Evolutionary conservation across 257 asterid genomes (phyloP).

Genomic region (Ilex asprella): DNA sequence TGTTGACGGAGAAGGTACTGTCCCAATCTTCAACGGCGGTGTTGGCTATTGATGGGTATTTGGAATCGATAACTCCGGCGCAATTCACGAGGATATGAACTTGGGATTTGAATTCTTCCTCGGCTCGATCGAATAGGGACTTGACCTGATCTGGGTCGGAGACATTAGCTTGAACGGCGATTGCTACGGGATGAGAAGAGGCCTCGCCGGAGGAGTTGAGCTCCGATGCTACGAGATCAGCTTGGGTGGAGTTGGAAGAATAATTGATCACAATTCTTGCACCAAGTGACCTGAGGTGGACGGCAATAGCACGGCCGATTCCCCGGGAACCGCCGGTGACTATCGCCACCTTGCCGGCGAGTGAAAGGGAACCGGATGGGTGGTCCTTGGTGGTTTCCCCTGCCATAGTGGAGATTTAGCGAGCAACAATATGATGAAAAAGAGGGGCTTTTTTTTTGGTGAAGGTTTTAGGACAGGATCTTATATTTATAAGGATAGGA

Average conservation of each 20-base stretch:
- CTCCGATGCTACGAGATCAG: conserved; percentile 26
- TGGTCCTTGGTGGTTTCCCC: background rate
- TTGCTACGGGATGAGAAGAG: conserved; percentile 17
- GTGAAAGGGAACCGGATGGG: conserved; percentile 2
- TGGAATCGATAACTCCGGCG: conserved; percentile 45
- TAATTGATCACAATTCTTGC: conserved; percentile 54
- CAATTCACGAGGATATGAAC: conserved; percentile 49
- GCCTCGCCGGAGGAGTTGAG: conserved; percentile 8
- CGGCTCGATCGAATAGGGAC: conserved; percentile 58
- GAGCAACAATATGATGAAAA: too few species aligned
- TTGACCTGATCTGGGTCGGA: conserved; percentile 50
- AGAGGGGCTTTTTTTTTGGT: too few species aligned
- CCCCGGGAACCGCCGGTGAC: conserved; percentile 39
- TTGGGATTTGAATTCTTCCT: conserved; percentile 35
- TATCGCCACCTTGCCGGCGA: conserved; percentile 31
- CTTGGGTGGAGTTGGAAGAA: conserved; percentile 33
- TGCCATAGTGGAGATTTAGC: background rate
- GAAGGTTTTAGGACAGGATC: background rate
- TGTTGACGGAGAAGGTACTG: conserved; percentile 36
- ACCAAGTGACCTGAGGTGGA: conserved; percentile 53
- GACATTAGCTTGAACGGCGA: conserved; percentile 45
- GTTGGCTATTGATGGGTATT: conserved; percentile 40
- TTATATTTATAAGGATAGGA: too few species aligned
- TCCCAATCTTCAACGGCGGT: conserved; percentile 52
- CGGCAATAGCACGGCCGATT: conserved; percentile 36